These are phyloP conservation scores for Chlorociboria aeruginascens DNA, from an alignment of 495 filamentous ascomycete genomes.

Conservation along the genomic window DNA sequence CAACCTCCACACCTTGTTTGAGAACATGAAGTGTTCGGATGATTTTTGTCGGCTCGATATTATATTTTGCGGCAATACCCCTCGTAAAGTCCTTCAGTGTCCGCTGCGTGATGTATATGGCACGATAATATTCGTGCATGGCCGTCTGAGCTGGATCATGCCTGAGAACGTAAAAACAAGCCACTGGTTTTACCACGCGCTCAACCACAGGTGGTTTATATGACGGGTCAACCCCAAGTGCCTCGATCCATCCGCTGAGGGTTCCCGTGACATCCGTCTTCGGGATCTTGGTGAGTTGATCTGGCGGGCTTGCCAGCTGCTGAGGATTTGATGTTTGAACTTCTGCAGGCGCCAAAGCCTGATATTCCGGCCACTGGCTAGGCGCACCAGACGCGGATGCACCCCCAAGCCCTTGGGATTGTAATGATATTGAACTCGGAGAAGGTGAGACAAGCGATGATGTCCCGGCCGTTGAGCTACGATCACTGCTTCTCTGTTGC, in stretches of 20 bases:
- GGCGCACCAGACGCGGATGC: conserved; percentile 22
- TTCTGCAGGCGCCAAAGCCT: conserved; percentile 37
- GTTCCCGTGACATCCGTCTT: conserved; percentile 39
- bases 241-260: conserved; percentile 77
- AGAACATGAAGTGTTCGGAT: conserved; percentile 59
- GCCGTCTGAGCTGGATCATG: conserved; percentile 37
- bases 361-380: conserved; percentile 42
- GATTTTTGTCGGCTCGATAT: conserved; percentile 59
- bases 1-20: conserved; percentile 61
- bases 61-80: conserved; percentile 63
- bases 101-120: conserved; percentile 73
- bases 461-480: conserved; percentile 36
- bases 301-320: conserved; percentile 30
- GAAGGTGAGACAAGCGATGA: conserved; percentile 64
- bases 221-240: conserved; percentile 70
- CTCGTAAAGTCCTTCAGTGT: conserved; percentile 58
- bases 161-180: conserved; percentile 77
- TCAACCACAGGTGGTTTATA: conserved; percentile 70
- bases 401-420: conserved; percentile 32
- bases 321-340: conserved; percentile 26
- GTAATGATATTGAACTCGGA: conserved; percentile 48
- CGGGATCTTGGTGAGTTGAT: conserved; percentile 36
- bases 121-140: conserved; percentile 60
- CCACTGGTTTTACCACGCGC: conserved; percentile 55
- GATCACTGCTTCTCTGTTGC: conserved; percentile 45